Evolutionary conservation across 768 basidiomycete genomes (phyloP).

Genomic region (Trametes elegans): DNA sequence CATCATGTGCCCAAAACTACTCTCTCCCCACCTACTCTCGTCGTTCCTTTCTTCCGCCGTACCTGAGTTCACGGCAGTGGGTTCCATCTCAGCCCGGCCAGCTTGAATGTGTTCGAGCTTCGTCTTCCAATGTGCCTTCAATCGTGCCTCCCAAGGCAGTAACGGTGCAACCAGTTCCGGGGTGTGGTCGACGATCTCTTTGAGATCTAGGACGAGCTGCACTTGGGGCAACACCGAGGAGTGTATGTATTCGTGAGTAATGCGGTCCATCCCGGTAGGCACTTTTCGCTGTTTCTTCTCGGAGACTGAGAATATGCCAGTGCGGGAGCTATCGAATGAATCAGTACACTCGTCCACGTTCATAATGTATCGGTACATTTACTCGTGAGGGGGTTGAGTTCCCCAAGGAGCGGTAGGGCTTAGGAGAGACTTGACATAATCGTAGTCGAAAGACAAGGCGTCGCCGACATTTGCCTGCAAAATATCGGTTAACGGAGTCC

Average conservation of each 20-base stretch:
- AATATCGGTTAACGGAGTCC: slow-evolving; percentile 1
- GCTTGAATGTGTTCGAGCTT: slow-evolving; percentile 26
- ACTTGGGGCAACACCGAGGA: slow-evolving; percentile 53
- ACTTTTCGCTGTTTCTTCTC: slow-evolving; percentile 44
- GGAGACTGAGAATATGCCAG: slow-evolving; percentile 54
- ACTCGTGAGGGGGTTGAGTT: slow-evolving; percentile 61
- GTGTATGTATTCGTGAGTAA: slow-evolving; percentile 62
- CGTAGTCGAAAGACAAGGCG: slow-evolving; percentile 53
- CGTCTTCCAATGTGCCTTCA: slow-evolving; percentile 49
- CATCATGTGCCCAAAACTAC: slow-evolving; percentile 19
- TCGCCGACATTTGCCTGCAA: slow-evolving; percentile 53
- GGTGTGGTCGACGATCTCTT: slow-evolving; percentile 36
- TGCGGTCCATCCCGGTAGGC: slow-evolving; percentile 41
- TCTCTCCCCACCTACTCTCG: slow-evolving; percentile 11
- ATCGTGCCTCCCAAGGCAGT: slow-evolving; percentile 49
- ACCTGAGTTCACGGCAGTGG: no score
- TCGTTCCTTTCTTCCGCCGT: no score
- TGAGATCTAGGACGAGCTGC: slow-evolving; percentile 33
- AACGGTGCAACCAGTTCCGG: slow-evolving; percentile 45
- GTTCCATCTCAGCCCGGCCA: no score
- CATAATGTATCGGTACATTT: no score
- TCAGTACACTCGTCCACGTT: no score
- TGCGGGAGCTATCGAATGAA: slow-evolving; percentile 23
- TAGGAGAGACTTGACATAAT: slow-evolving; percentile 49
- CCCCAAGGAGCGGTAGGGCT: slow-evolving; percentile 62